Base-by-base conservation (phyloP, 2,329 filamentous ascomycete species). In the Aspergillus novoparasiticus region DNA sequence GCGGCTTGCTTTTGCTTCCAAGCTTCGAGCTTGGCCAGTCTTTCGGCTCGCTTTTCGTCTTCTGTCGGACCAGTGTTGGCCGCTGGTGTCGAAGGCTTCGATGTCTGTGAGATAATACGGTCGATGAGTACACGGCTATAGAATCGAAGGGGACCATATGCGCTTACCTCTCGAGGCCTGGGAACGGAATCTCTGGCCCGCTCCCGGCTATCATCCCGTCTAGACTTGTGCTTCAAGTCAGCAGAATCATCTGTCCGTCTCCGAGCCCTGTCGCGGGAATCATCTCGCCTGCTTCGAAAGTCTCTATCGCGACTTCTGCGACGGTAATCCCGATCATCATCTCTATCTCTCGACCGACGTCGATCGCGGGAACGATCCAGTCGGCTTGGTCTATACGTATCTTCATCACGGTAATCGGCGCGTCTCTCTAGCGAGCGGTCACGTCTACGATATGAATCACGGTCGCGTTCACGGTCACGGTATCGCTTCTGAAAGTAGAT, bases 1-100 rank as follows among this genome's bases (percentile, higher is more conserved):
- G 92, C 91, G 6, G 84, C 84, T 75, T 93, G 90, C 79, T 94
- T 94, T 78, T 93, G 91, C 80, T 97, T 97, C 94, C 93, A 97
- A 62, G 92, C 91, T 76, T 94, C 92, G 32, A 96, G 80, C 75
- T 92, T 94, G 32, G 92, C 92, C 50, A 93, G 83, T 66, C 91
- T 85, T 76, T 94, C 91, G 57, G 90, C 90, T 76, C 94, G 92
- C 74, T 91, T 93, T 57, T 93, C 89, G 65, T 87, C 86, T 71
- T 93, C 91, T 34, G 86, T 83, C 71, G 88, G 88, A 51, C 82
- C 79, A 59, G 83, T 75, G 60, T 84, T 67, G 16, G 70, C 65
- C 32, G 64, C 62, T 26, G 77, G 76, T 10, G 79, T 78, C 46
- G 83, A 76, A 51, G 83, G 77, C 73, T 88, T 89, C 59, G 83